Conservation (phyloP, 2,329 filamentous ascomycete species). For the Metarhizium rileyi region DNA sequence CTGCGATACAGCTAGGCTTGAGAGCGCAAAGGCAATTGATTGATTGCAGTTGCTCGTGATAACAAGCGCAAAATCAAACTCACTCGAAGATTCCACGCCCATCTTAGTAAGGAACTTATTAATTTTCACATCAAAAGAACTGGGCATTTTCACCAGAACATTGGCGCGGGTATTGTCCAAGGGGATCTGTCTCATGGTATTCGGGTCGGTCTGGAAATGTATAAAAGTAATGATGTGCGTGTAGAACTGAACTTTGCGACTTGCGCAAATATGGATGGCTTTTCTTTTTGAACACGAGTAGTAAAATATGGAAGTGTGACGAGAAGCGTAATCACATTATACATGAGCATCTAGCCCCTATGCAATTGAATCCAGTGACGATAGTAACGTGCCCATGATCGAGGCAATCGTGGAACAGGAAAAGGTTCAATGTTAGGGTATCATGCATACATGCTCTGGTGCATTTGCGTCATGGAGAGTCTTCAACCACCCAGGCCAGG, state of each 20-base stretch:
- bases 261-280: conserved; percentile 20
- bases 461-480: not conserved
- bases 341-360: conserved; percentile 12
- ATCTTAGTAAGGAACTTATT: conserved; percentile 6
- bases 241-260: conserved; percentile 14
- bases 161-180: conserved; percentile 9
- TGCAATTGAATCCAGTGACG: not conserved
- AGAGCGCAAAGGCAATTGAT: not conserved
- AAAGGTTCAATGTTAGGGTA: conserved; percentile 3
- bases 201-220: conserved; percentile 12
- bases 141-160: conserved; percentile 4
- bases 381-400: not conserved
- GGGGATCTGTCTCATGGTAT: conserved; percentile 12
- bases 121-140: not conserved
- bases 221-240: conserved; percentile 9
- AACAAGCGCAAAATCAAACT: not conserved
- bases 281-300: conserved; percentile 10
- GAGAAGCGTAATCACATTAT: conserved; percentile 16
- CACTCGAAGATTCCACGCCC: not conserved
- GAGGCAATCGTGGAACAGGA: not conserved
- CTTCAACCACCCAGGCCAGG: not conserved
- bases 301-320: conserved; percentile 6
- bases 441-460: conserved; percentile 2
- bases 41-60: not conserved
- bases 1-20: not conserved